Evolutionary conservation across 495 filamentous ascomycete species (phyloP), one percentile per base, ranked within the genome.

Genomic region (Podospora conica): DNA sequence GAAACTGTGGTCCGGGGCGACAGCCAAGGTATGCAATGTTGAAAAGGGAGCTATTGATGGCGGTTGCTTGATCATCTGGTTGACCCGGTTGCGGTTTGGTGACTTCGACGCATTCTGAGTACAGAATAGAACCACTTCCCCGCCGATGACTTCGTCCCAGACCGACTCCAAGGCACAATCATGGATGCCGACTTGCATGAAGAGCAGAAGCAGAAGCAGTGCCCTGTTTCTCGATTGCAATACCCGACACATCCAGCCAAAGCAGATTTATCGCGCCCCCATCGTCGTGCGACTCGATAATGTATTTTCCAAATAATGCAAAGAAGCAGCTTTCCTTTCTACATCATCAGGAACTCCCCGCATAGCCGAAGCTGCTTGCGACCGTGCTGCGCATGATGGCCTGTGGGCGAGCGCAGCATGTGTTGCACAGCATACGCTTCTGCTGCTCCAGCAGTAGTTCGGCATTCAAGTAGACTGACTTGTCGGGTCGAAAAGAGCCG

Each of bases 341-440:
- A 48, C 33, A 48, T 8, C 33, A 48, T 48, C 15, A 48, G n/a
- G 33, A 12, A 7, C n/a, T 2, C 15, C 33, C 33, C 33, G 33
- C 15, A n/a, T n/a, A 2, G 6, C 5, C 33, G 0, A 48, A 48
- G 33, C 33, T 48, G 33, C 33, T n/a, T 48, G 40, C 40, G 40
- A 48, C 40, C 15, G 40, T 48, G 40, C 40, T n/a, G 40, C 29
- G 23, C 29, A 58, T 28, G 29, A 24, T 21, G 33, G 64, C 40
- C 12, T 61, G 40, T 12, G 24, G 55, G 58, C 61, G 33, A 53
- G 15, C 40, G 22, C 25, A n/a, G 40, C 5, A 11, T 21, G 33
- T 9, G 61, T 63, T 63, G 18, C 61, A 63, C 40, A 23, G 48
- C 61, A 63, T 55, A n/a, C n/a, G 24, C 59, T 31, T 28, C 53